Evolutionary conservation across 2,329 filamentous ascomycete species (phyloP).

Genomic region (Waltergamsia citrina): DNA sequence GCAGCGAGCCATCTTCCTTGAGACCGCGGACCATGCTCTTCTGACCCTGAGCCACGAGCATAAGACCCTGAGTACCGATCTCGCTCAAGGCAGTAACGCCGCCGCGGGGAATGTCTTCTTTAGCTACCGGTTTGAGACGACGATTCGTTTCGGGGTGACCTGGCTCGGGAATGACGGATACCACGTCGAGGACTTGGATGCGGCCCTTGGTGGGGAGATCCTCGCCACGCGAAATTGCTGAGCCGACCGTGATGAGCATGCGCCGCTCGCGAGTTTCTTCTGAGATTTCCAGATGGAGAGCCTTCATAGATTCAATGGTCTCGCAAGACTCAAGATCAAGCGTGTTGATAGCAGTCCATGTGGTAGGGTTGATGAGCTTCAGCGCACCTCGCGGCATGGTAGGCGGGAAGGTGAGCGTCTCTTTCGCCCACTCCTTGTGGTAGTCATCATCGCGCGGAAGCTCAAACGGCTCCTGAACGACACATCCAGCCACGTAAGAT

Average conservation of each 20-base stretch:
- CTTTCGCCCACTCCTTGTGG: constrained; percentile 70
- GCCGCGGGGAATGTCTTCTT: constrained; percentile 85
- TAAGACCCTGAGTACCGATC: constrained; percentile 77
- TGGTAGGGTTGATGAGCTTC: constrained; percentile 69
- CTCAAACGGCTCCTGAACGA: constrained; percentile 60
- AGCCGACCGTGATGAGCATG: constrained; percentile 76
- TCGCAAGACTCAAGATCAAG: constrained; percentile 67
- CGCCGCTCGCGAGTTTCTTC: constrained; percentile 83
- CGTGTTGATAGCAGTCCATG: constrained; percentile 70
- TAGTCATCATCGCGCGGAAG: constrained; percentile 80
- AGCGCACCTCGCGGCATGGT: constrained; percentile 62
- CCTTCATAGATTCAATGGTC: constrained; percentile 71
- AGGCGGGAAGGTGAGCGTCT: constrained; percentile 56
- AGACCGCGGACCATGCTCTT: constrained; percentile 96
- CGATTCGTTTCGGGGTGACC: constrained; percentile 77
- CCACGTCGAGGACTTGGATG: constrained; percentile 86
- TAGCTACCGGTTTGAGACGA: constrained; percentile 75
- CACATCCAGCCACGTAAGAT: constrained; percentile 70
- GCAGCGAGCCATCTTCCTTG: constrained; percentile 85
- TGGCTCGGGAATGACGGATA: constrained; percentile 83
- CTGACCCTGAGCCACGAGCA: constrained; percentile 86
- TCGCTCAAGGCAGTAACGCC: constrained; percentile 81
- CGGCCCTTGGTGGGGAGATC: constrained; percentile 79
- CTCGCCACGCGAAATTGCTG: constrained; percentile 78
- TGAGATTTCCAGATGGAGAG: constrained; percentile 78